Conservation (phyloP, 2,329 filamentous ascomycete genomes). For the Apiospora hydei region DNA sequence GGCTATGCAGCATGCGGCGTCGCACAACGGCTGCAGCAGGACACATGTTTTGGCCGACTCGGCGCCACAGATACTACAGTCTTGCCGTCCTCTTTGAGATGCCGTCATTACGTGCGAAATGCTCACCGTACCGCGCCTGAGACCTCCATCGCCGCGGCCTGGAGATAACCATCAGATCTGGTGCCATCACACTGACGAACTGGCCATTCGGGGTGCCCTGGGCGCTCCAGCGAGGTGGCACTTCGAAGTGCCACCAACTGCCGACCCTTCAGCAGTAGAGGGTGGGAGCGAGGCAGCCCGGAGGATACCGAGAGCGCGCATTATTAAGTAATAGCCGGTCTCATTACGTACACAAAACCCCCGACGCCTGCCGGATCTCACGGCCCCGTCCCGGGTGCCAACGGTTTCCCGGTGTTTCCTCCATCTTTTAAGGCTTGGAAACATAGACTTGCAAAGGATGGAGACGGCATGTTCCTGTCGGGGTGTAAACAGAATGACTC, state of each 20-base stretch:
- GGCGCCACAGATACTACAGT: not conserved
- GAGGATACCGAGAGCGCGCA: constrained; percentile 12
- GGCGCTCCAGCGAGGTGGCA: not conserved
- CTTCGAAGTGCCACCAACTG: not conserved
- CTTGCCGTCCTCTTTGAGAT: constrained; percentile 7
- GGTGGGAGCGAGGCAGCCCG: not conserved
- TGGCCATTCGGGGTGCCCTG: not conserved
- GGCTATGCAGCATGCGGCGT: not conserved
- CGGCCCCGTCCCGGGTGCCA: constrained; percentile 13
- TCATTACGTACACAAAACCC: constrained; percentile 9
- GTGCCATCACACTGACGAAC: not conserved
- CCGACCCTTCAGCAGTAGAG: not conserved
- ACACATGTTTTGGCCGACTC: not conserved
- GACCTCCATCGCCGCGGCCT: not conserved
- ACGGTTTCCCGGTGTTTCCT: constrained; percentile 11
- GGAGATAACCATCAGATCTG: constrained; percentile 13
- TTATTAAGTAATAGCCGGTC: constrained; percentile 16
- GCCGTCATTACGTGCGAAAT: constrained; percentile 2
- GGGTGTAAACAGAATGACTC: constrained; percentile 4
- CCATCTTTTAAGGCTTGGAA: not conserved
- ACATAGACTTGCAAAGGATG: constrained; percentile 8
- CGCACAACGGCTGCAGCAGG: not conserved
- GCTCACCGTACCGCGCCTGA: not conserved
- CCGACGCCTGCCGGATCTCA: not conserved
- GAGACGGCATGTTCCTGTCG: constrained; percentile 5